Percentiles rank a stretch among this genome's conserved stretches.
phyloP scores from a whole-genome alignment of 352 stramenopile species.

The Phytopythium montanum region DNA sequence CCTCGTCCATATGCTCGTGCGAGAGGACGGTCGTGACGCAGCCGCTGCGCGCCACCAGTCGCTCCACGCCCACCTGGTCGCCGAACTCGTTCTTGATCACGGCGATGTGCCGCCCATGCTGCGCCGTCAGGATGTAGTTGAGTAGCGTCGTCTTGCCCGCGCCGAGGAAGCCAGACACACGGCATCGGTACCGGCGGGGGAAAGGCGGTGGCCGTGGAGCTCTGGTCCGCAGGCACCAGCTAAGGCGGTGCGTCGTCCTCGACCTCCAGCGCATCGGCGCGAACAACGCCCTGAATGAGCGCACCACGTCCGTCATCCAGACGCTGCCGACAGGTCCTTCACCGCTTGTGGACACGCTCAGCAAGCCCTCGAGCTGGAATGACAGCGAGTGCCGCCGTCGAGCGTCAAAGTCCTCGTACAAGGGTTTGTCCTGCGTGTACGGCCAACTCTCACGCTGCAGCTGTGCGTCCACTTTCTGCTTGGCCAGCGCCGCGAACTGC shows the following conservation, averaged over 20 bases:
- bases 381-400: constrained; percentile 16
- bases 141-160: constrained; percentile 97
- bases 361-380: constrained; percentile 13
- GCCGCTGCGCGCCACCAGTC: constrained; percentile 75
- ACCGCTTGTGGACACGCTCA: constrained; percentile 3
- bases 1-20: constrained; percentile 41
- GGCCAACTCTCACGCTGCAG: constrained; percentile 27
- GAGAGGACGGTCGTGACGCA: constrained; percentile 55
- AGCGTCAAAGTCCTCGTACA: constrained; percentile 24
- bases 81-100: constrained; percentile 99
- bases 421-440: constrained; percentile 30
- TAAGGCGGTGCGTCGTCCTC: constrained; percentile 15
- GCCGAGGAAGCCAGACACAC: constrained; percentile 93
- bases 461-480: constrained; percentile 13
- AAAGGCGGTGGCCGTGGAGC: not conserved
- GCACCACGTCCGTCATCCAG: constrained; percentile 7
- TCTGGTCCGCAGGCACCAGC: constrained; percentile 5
- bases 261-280: constrained; percentile 28
- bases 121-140: constrained; percentile 94
- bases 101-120: constrained; percentile 93
- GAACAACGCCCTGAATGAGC: constrained; percentile 11
- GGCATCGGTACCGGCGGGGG: constrained; percentile 54
- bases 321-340: constrained; percentile 1
- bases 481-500: constrained; percentile 6
- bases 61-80: constrained; percentile 94